phyloP scores from a whole-genome alignment of 1,139 yeast genomes.

The Scheffersomyces parashehatae region DNA sequence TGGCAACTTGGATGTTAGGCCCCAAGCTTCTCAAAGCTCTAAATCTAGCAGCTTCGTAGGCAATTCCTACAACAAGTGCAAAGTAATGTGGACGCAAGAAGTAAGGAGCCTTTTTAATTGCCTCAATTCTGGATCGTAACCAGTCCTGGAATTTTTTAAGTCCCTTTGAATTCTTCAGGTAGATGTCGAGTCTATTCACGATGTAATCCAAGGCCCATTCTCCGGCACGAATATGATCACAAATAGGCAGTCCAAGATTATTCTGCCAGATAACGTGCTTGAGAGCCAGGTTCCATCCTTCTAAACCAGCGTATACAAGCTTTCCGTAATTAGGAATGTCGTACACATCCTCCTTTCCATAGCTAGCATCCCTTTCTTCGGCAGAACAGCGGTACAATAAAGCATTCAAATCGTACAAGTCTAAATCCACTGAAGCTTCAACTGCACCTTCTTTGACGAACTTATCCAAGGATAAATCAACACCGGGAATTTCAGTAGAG shows the following conservation, averaged over 20 bases:
- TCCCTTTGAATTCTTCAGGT: constrained; percentile 43
- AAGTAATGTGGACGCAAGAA: constrained; percentile 86
- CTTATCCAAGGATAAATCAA: constrained; percentile 54
- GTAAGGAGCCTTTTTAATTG: constrained; percentile 67
- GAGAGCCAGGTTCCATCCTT: constrained; percentile 85
- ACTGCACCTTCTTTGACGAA: constrained; percentile 72
- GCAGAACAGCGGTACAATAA: constrained; percentile 76
- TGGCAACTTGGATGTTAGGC: constrained; percentile 54
- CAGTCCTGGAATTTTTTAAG: constrained; percentile 61
- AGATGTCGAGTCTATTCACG: constrained; percentile 61
- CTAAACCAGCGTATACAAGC: constrained; percentile 84
- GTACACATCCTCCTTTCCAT: constrained; percentile 72
- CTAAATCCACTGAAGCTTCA: constrained; percentile 63
- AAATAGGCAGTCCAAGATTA: constrained; percentile 79
- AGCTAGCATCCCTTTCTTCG: constrained; percentile 83
- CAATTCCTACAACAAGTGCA: constrained; percentile 74
- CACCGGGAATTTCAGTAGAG: constrained; percentile 66
- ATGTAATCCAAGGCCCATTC: constrained; percentile 87
- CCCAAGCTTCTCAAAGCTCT: constrained; percentile 64
- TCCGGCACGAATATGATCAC: constrained; percentile 80
- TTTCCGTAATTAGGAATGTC: constrained; percentile 70
- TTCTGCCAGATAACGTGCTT: constrained; percentile 64
- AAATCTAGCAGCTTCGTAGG: constrained; percentile 77
- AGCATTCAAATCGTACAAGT: constrained; percentile 71
- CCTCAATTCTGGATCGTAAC: constrained; percentile 67